Conservation (phyloP, 202 grass and related monocot species). For the Setaria italica region DNA sequence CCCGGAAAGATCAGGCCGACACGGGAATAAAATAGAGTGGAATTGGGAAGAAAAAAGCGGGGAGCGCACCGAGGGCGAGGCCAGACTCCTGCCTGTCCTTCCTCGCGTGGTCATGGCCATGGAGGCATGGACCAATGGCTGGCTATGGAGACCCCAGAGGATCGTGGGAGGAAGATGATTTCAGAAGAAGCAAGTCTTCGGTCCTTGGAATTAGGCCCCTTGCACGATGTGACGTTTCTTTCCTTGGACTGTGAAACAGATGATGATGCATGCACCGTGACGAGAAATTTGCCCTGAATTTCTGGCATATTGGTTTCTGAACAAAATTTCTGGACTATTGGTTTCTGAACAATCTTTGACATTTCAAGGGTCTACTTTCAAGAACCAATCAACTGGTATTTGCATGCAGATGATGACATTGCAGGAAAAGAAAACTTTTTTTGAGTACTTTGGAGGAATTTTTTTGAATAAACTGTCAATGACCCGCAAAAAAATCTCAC, state of each 20-base stretch:
- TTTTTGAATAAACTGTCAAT: background rate
- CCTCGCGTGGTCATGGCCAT: slow-evolving; percentile 23
- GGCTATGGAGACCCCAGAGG: background rate
- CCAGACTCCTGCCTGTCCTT: slow-evolving; percentile 33
- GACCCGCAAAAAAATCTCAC: background rate
- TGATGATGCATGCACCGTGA: background rate
- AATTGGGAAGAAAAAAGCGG: slow-evolving; percentile 29
- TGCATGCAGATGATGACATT: slow-evolving; percentile 2
- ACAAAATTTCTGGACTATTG: slow-evolving; percentile 12
- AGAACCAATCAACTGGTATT: background rate
- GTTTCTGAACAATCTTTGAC: slow-evolving; percentile 40
- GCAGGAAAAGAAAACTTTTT: background rate
- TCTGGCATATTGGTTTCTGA: background rate
- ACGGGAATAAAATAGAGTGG: slow-evolving; percentile 33
- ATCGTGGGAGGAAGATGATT: background rate
- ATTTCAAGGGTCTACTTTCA: background rate
- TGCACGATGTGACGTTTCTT: slow-evolving; percentile 16
- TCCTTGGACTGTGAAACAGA: background rate
- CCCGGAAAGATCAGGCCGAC: slow-evolving; percentile 49
- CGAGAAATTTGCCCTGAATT: background rate
- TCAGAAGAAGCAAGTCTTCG: background rate
- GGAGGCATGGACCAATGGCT: background rate
- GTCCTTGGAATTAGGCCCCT: slow-evolving; percentile 45
- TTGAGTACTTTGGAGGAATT: background rate
- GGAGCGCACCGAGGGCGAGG: background rate